A percentile compares a stretch with the other conserved stretches of the same genome.
phyloP scores from a whole-genome alignment of 2,329 filamentous ascomycete species.

The Colletotrichum cuscutae region DNA sequence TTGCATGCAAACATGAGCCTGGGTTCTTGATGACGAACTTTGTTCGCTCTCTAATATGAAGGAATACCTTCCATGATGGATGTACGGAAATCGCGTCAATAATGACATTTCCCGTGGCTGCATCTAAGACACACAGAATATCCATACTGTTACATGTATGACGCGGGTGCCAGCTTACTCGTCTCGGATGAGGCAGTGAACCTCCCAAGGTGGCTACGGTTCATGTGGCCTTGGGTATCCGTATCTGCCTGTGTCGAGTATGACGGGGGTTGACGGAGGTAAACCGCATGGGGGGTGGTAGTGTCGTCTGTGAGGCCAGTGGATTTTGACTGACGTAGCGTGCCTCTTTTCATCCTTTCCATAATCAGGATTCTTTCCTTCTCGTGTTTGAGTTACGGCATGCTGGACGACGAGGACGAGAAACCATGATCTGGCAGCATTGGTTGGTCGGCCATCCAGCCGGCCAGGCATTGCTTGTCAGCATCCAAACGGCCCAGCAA shows the following conservation, averaged over 20 bases:
- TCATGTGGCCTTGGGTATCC: constrained; percentile 13
- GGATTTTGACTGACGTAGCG: constrained; percentile 32
- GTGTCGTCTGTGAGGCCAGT: constrained; percentile 9
- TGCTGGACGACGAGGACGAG: neutral
- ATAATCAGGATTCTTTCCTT: constrained; percentile 9
- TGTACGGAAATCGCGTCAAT: constrained; percentile 20
- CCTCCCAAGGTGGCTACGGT: neutral
- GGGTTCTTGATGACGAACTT: constrained; percentile 18
- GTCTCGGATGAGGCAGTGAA: neutral
- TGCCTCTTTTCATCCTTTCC: constrained; percentile 10
- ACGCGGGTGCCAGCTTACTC: constrained; percentile 27
- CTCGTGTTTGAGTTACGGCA: constrained; percentile 1
- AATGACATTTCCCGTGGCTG: constrained; percentile 1
- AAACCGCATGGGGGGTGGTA: constrained; percentile 5
- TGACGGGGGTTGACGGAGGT: constrained; percentile 1
- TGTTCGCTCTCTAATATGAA: constrained; percentile 19
- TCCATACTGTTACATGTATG: constrained; percentile 31
- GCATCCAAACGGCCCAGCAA: constrained; percentile 21
- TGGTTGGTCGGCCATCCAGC: constrained; percentile 24
- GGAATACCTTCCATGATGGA: constrained; percentile 6
- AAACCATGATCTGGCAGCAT: neutral
- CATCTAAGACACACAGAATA: neutral
- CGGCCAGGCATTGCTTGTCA: constrained; percentile 25
- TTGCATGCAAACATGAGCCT: constrained; percentile 24
- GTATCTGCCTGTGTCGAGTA: constrained; percentile 1